Base-by-base conservation (phyloP, 805 yeast species). In the Priceomyces fermenticarens region DNA sequence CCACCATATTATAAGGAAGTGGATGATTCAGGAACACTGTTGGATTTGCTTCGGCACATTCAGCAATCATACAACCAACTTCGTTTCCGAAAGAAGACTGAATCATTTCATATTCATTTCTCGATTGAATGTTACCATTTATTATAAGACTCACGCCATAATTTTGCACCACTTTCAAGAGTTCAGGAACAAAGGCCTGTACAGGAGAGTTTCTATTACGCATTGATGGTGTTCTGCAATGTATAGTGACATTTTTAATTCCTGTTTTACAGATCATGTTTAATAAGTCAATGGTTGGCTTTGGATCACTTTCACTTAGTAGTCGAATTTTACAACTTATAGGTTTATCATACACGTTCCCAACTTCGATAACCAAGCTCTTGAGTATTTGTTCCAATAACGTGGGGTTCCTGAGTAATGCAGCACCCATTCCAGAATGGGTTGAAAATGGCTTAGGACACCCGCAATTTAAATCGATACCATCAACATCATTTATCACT, bases 381-480 rank as follows among this genome's bases (percentile, higher is more conserved):
- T 62, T 62, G 45, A 93, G 64, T 25, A 93, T 93, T 11, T 73
- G 72, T 48, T 83, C 85, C 12, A 93, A 69, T 30, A 78, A 65
- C 34, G 87, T 96, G 0, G 98, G 97, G 0, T 90, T 87, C 26
- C 73, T 69, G 41, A 93, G 68, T 35, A 93, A 68, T 0, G 96
- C 97, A 2, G 98, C 96, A 4, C 99, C 99, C 98, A 93, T 93
- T 1, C 99, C 99, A 0, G 95, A 74, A 61, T 93, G 99, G 2
- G 89, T 75, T 1, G 95, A 85, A 55, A 93, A 93, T 51, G 89
- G 97, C 59, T 91, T 93, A 3, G 99, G 99, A 64, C 99, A 93
- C 4, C 99, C 99, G 23, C 96, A 88, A 60, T 93, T 93, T 43
- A 93, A 74, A 58, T 93, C 99, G 4, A 93, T 85, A 7, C 95